A percentile compares a stretch with the other conserved stretches of the same genome.
These are phyloP conservation scores for Aureobasidium vineae DNA, from an alignment of 2,329 filamentous ascomycete genomes.

Conservation along the genomic window DNA sequence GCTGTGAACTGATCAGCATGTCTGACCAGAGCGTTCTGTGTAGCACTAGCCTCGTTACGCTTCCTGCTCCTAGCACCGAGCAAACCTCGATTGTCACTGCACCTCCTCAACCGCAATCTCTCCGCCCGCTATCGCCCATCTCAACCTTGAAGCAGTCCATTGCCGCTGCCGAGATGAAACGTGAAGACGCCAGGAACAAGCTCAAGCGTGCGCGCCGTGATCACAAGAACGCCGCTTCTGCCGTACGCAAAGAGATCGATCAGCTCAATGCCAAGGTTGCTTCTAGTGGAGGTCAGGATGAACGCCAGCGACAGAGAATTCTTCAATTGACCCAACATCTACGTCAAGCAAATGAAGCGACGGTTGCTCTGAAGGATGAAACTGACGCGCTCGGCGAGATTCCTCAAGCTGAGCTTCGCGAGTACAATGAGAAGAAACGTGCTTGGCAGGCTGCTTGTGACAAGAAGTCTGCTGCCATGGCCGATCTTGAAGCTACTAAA, in stretches of 20 bases:
- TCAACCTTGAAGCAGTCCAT: slow-evolving; percentile 77
- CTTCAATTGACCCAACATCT: slow-evolving; percentile 73
- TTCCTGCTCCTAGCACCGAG: slow-evolving; percentile 57
- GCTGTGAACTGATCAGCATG: slow-evolving; percentile 72
- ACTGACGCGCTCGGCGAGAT: slow-evolving; percentile 64
- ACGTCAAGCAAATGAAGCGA: slow-evolving; percentile 65
- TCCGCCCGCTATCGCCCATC: slow-evolving; percentile 71
- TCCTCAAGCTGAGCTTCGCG: slow-evolving; percentile 60
- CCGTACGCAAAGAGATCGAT: slow-evolving; percentile 71
- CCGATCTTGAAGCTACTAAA: slow-evolving; percentile 63
- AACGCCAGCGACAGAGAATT: slow-evolving; percentile 71
- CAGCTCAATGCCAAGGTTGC: slow-evolving; percentile 64
- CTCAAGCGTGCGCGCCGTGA: slow-evolving; percentile 72
- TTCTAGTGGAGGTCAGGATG: slow-evolving; percentile 68
- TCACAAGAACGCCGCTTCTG: slow-evolving; percentile 66
- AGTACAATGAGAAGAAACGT: slow-evolving; percentile 58
- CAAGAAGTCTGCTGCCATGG: slow-evolving; percentile 50
- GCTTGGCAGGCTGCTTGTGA: slow-evolving; percentile 57
- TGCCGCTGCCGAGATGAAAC: slow-evolving; percentile 66
- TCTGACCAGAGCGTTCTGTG: slow-evolving; percentile 65
- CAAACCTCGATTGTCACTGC: slow-evolving; percentile 44
- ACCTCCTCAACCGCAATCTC: slow-evolving; percentile 58
- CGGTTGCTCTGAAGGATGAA: slow-evolving; percentile 55
- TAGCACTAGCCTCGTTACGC: slow-evolving; percentile 69
- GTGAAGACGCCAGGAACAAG: slow-evolving; percentile 66